Base-by-base conservation (phyloP, 176 grass and related monocot species). In the Cenchrus purpureus region DNA sequence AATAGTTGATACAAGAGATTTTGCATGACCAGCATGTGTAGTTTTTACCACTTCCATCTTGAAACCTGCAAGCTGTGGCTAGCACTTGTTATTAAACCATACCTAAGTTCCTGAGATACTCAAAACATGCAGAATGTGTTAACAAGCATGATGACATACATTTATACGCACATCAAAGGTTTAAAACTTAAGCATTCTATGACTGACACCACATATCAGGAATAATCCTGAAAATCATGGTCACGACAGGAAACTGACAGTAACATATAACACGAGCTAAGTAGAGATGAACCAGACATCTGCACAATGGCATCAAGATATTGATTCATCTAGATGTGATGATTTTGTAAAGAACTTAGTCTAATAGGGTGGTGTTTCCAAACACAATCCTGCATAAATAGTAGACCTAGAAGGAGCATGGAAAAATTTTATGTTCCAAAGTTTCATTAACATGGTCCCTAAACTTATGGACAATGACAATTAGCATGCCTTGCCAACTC, bases 21-120 rank as follows among this genome's bases (percentile, higher is more conserved):
- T 99, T 84, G 97, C 97, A 92, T 99, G 97, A 61, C 97, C 94
- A 72, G 97, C 97, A 92, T 88, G 91, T 82, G 86, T 91, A 48
- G 97, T 99, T 80, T 97, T 96, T 82, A 99, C 82, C 43, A 99
- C 88, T 89, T 94, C 94, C 91, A 99, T 94, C 88, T 92, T 94
- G 86, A 99, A 97, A 85, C 97, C 94, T 94, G 97, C 97, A 90
- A 99, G 90, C 93, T 99, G 90, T 89, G 61, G 51, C 63, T 65
- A 83, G 71, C 76, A 84, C 53, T 87, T 84, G 79, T 87, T 90
- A 80, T 77, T 84, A 75, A 87, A 81, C 17, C 22, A 71, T 71
- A 76, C 48, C 52, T 12, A 84, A 87, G 52, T 56, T 75, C 25
- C 68, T 76, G 32, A 50, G 50, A 79, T 17, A 80, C 4, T 12